Evolutionary conservation across 2,329 filamentous ascomycete species (phyloP), one percentile per base, ranked within the genome.

Genomic region (Chalaropsis ovoidea): DNA sequence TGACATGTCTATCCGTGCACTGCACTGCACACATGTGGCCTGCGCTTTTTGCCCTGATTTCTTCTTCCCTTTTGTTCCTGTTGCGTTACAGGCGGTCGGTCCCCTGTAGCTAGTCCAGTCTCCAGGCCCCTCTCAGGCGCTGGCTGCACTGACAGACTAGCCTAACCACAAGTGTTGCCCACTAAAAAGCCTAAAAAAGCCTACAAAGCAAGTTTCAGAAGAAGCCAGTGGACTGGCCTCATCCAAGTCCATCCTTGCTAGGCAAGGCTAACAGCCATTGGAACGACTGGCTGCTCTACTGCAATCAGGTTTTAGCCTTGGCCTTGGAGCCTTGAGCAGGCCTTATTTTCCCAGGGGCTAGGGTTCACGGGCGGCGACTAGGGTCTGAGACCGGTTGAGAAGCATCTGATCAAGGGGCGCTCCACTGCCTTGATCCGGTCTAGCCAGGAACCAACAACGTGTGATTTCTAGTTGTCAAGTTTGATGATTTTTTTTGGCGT

Each of bases 321-420:
- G 1, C 13, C 15, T 52, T 52, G 22, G 19, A 10, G 11, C 47
- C 8, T 39, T 10, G 8, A 10, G 35, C 8, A 7, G 35, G 35
- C 35, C 8, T 6, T 27, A 27, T 52, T 52, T 7, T 27, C 47
- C 47, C 47, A 58, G 31, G 54, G 54, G 31, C 54, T 58, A 58
- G 54, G 54, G 54, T 39, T 58, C 54, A 39, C 13, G 24, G 27
- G 15, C 24, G 19, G 17, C 8, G n/a, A 17, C 54, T 58, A 58
- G 54, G 54, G 11, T 58, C 54, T 35, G 54, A 58, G 54, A 58
- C 54, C 54, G 54, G 54, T n/a, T 58, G 54, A 35, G 54, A 58
- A 39, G 54, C 54, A 58, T 39, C 7, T 35, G 54, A 35, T 58
- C 27, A 35, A 58, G 54, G 54, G 54, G 27, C 54, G 54, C 54